These are phyloP conservation scores for Nothomitra cinnamomea DNA, from an alignment of 2,329 filamentous ascomycete species.

Conservation along the genomic window DNA sequence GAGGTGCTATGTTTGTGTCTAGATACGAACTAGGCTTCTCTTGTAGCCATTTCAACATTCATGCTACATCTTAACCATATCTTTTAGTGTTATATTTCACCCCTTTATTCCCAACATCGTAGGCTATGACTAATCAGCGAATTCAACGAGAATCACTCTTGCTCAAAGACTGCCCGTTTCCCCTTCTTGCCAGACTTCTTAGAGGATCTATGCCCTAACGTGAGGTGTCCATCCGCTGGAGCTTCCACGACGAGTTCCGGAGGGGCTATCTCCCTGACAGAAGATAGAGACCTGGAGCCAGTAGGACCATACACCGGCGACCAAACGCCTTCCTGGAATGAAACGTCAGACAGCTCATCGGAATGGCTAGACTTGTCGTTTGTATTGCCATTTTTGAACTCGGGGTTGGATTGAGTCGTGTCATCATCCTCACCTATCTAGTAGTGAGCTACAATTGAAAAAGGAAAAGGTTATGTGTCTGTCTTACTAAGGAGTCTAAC, in stretches of 20 bases:
- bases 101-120: background rate
- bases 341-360: background rate
- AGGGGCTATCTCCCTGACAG: background rate
- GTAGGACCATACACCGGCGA: background rate
- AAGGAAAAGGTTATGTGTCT: background rate
- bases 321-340: background rate
- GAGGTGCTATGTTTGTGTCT: background rate
- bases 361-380: background rate
- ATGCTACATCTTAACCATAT: background rate
- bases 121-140: background rate
- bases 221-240: background rate
- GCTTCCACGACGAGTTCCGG: background rate
- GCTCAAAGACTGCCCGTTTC: background rate
- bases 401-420: background rate
- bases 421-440: background rate
- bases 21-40: too few relatives aligned
- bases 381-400: background rate
- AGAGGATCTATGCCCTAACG: background rate
- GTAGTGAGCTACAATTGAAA: background rate
- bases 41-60: background rate
- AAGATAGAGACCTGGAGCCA: background rate
- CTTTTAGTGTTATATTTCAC: background rate
- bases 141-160: background rate
- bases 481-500: conserved; percentile 4
- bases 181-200: background rate